Percentiles rank a stretch among this genome's conserved stretches.
These are phyloP conservation scores for Seiridium cupressi DNA, from an alignment of 2,329 filamentous ascomycete species.

Conservation along the genomic window DNA sequence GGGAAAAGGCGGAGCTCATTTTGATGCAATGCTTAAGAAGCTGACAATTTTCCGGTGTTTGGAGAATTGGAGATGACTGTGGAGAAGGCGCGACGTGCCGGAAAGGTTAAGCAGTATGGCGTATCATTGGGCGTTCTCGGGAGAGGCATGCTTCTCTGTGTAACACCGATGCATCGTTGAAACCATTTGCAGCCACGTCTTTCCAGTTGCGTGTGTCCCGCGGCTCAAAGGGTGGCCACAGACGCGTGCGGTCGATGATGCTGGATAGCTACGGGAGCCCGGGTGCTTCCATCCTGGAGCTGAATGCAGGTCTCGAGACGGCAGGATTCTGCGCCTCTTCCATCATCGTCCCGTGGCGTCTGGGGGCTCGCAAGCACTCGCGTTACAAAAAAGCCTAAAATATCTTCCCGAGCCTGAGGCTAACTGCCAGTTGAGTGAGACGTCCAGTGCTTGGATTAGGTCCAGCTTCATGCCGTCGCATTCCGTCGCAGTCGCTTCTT, in stretches of 20 bases:
- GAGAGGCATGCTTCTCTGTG: no score
- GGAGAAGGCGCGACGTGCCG: neutral
- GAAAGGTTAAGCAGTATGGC: neutral
- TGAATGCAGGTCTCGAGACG: neutral
- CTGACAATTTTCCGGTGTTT: neutral
- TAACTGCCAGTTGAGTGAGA: no score
- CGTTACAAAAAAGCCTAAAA: neutral
- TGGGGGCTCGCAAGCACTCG: neutral
- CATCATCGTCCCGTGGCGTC: neutral
- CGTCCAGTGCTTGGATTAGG: neutral
- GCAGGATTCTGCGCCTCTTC: slow-evolving; percentile 2
- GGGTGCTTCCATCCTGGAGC: neutral
- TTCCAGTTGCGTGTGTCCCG: neutral
- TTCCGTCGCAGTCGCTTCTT: neutral
- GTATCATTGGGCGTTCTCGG: no score
- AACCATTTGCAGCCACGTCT: neutral
- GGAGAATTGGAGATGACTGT: neutral
- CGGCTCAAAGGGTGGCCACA: neutral
- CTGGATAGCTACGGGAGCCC: neutral
- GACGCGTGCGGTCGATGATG: neutral
- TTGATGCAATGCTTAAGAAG: neutral
- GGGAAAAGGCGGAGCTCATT: neutral
- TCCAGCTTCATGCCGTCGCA: neutral
- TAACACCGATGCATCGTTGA: no score
- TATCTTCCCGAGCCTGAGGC: neutral